Evolutionary conservation across 352 stramenopile species (phyloP), one percentile per base, ranked within the genome.

Genomic region (Pythium periplocum): DNA sequence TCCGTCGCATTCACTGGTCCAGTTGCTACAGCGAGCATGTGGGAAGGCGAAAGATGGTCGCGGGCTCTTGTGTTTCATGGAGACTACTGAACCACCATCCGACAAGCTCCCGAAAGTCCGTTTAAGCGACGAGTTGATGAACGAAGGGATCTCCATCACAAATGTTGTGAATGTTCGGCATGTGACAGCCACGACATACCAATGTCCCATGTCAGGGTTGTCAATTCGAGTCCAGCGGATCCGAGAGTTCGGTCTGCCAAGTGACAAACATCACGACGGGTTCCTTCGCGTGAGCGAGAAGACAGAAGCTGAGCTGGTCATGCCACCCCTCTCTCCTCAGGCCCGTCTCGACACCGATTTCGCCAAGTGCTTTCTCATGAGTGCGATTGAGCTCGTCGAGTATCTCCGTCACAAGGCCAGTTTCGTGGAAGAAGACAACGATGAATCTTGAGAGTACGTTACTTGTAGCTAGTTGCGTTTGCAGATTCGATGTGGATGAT

Each of bases 351-450:
- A 71, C 5, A 70, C 78, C 5, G 55, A 52, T 1, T 90, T 89
- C 38, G 76, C 78, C 6, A 63, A 72, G 43, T 43, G 64, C 41
- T 87, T 90, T 46, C 44, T 92, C 39, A 53, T 53, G 35, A 83
- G 67, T 6, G 81, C 77, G 9, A 67, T 88, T 46, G 59, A 77
- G 35, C 81, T 84, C 59, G 78, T 87, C n/a, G 75, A 83, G 50
- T 90, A 73, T 46, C 61, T 92, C 35, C 78, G 78, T 2, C 45
- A 57, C 12, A 34, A 53, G 7, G 36, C 31, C 38, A 45, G 51
- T 11, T 35, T 51, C 26, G 32, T 26, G 1, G 8, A 43, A 10
- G 52, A 51, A n/a, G 43, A 51, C 7, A 41, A 9, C 47, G 45
- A 50, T 6, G 32, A 6, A 36, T 30, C 11, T 44, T 32, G 0